Percentiles rank a stretch among this genome's conserved stretches.
phyloP scores from a whole-genome alignment of 2,329 filamentous ascomycete species.

The Diplodia corticola region DNA sequence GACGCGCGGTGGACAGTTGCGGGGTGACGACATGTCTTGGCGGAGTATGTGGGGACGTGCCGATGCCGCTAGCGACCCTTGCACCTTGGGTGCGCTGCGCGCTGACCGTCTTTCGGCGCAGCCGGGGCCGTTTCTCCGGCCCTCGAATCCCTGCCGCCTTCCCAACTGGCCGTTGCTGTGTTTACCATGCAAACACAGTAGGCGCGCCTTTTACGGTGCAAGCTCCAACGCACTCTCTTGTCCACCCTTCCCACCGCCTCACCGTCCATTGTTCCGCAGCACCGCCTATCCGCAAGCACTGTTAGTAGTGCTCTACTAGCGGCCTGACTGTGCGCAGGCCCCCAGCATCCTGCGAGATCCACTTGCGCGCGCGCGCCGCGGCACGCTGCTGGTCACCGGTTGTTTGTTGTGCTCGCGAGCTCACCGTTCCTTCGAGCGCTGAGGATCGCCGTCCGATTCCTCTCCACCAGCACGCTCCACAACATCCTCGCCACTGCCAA shows the following conservation, averaged over 20 bases:
- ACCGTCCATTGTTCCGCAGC: conserved; percentile 41
- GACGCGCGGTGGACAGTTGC: conserved; percentile 6
- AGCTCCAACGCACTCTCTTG: conserved; percentile 24
- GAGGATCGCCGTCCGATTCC: conserved; percentile 15
- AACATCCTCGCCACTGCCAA: conserved; percentile 26
- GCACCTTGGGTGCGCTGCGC: not conserved
- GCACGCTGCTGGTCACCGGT: not conserved
- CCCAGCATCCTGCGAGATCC: conserved; percentile 30
- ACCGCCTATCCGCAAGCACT: conserved; percentile 38
- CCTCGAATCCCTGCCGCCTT: not conserved
- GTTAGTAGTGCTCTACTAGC: conserved; percentile 40
- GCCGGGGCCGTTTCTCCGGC: not conserved
- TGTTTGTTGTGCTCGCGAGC: conserved; percentile 15
- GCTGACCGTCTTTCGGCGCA: not conserved
- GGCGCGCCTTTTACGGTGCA: conserved; percentile 17
- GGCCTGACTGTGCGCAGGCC: conserved; percentile 23
- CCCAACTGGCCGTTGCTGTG: not conserved
- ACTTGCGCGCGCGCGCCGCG: conserved; percentile 21
- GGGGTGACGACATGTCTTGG: conserved; percentile 2
- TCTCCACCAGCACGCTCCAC: conserved; percentile 12
- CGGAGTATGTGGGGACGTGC: not conserved
- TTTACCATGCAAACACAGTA: conserved; percentile 2
- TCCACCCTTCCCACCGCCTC: conserved; percentile 26
- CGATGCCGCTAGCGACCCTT: not conserved
- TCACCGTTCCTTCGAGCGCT: conserved; percentile 14